phyloP scores from a whole-genome alignment of 108 stramenopile species.

The Epithemia pelagica region DNA sequence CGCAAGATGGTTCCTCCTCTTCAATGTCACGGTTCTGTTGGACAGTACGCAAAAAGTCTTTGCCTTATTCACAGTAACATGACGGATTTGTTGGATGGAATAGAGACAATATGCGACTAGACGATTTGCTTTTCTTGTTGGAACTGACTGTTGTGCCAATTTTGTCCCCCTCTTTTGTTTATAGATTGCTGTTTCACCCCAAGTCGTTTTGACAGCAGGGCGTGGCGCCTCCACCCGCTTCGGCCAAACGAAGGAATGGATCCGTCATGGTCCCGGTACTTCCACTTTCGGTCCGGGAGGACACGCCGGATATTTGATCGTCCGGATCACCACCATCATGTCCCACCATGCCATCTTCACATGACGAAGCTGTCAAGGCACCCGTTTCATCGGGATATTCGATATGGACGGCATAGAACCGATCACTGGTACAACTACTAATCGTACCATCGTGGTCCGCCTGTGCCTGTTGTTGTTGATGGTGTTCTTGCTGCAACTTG shows the following conservation, averaged over 20 bases:
- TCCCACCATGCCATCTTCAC: not conserved
- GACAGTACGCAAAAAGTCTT: too few species aligned
- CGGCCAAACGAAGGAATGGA: not conserved
- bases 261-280: not conserved
- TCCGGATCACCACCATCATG: not conserved
- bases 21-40: too few species aligned
- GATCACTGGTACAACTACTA: not conserved
- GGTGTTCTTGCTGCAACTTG: not conserved
- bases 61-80: too few species aligned
- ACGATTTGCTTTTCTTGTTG: too few species aligned
- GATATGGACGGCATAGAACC: not conserved
- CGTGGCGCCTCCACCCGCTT: not conserved
- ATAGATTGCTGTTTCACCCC: too few species aligned
- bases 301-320: not conserved
- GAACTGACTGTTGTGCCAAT: too few species aligned
- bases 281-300: not conserved
- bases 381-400: not conserved
- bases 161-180: too few species aligned
- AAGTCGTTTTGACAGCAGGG: slow-evolving; percentile 4
- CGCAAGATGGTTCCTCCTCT: too few species aligned
- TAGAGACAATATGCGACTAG: too few species aligned
- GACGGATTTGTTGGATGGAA: too few species aligned
- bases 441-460: too few species aligned
- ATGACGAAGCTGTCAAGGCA: too few species aligned
- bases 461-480: not conserved